Conservation (phyloP, 2,329 filamentous ascomycete genomes). For the Phaeoacremonium minimum region DNA sequence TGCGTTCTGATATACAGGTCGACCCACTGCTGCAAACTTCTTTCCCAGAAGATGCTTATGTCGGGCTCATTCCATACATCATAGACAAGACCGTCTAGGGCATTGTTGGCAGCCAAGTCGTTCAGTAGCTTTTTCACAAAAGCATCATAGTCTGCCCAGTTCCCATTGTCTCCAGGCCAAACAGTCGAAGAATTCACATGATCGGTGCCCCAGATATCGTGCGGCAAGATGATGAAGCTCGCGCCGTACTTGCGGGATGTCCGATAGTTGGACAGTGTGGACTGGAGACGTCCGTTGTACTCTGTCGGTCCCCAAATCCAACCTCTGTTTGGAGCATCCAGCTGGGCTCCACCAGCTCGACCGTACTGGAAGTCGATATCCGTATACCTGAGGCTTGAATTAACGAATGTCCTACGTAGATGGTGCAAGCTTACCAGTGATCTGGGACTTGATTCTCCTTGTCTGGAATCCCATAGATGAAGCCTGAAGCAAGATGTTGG, state of each 20-base stretch:
- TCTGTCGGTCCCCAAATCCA: slow-evolving; percentile 11
- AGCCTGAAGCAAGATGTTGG: slow-evolving; percentile 15
- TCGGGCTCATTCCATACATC: slow-evolving; percentile 55
- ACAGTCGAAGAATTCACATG: slow-evolving; percentile 27
- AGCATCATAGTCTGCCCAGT: slow-evolving; percentile 39
- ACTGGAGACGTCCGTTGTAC: slow-evolving; percentile 29
- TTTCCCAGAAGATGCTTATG: slow-evolving; percentile 27
- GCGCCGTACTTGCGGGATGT: slow-evolving; percentile 35
- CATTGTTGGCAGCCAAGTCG: slow-evolving; percentile 28
- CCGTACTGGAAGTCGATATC: slow-evolving; percentile 16
- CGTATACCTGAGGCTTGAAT: no score
- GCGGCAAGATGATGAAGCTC: slow-evolving; percentile 38
- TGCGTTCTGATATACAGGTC: slow-evolving; percentile 25
- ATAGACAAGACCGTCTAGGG: slow-evolving; percentile 30
- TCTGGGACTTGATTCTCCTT: slow-evolving; percentile 12
- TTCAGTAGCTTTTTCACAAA: slow-evolving; percentile 32
- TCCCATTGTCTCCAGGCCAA: slow-evolving; percentile 43
- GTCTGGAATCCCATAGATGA: slow-evolving; percentile 17
- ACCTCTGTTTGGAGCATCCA: slow-evolving; percentile 8
- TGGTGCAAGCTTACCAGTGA: no score
- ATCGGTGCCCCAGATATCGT: slow-evolving; percentile 44
- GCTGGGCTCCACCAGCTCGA: slow-evolving; percentile 14
- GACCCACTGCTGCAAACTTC: slow-evolving; percentile 31
- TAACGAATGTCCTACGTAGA: no score
- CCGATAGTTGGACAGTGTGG: slow-evolving; percentile 37